Conservation (phyloP, 2,329 filamentous ascomycete species). For the Epicoccum nigrum region DNA sequence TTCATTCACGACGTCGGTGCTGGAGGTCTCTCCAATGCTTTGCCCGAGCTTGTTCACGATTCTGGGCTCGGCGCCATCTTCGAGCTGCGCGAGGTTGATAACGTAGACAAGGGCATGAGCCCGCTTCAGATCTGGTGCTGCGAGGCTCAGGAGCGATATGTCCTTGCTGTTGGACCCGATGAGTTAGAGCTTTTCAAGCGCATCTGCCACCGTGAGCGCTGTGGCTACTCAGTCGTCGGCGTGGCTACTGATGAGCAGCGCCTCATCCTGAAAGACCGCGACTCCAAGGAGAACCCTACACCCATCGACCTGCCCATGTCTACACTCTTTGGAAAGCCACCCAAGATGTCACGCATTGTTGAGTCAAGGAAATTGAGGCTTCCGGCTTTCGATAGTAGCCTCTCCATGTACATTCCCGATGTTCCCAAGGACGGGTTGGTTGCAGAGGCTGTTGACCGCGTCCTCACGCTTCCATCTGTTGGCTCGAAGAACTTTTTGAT, state of each 20-base stretch:
- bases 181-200: slow-evolving; percentile 74
- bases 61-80: slow-evolving; percentile 89
- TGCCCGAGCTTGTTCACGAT: slow-evolving; percentile 91
- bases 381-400: slow-evolving; percentile 74
- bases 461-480: slow-evolving; percentile 84
- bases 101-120: slow-evolving; percentile 87
- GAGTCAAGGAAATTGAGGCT: slow-evolving; percentile 71
- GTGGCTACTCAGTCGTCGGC: slow-evolving; percentile 90
- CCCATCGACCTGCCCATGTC: slow-evolving; percentile 91
- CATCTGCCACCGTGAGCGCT: slow-evolving; percentile 81
- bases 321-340: slow-evolving; percentile 84
- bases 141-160: slow-evolving; percentile 95
- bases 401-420: slow-evolving; percentile 70
- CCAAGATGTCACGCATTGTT: slow-evolving; percentile 79
- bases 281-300: slow-evolving; percentile 73
- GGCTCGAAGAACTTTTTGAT: slow-evolving; percentile 98
- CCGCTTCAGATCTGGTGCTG: slow-evolving; percentile 98
- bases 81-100: slow-evolving; percentile 93
- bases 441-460: slow-evolving; percentile 76
- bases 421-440: slow-evolving; percentile 60
- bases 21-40: slow-evolving; percentile 81
- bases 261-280: slow-evolving; percentile 80
- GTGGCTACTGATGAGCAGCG: slow-evolving; percentile 74
- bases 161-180: slow-evolving; percentile 83
- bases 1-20: slow-evolving; percentile 98